Base-by-base conservation (phyloP, 2,329 filamentous ascomycete species). In the Colletotrichum salicis region DNA sequence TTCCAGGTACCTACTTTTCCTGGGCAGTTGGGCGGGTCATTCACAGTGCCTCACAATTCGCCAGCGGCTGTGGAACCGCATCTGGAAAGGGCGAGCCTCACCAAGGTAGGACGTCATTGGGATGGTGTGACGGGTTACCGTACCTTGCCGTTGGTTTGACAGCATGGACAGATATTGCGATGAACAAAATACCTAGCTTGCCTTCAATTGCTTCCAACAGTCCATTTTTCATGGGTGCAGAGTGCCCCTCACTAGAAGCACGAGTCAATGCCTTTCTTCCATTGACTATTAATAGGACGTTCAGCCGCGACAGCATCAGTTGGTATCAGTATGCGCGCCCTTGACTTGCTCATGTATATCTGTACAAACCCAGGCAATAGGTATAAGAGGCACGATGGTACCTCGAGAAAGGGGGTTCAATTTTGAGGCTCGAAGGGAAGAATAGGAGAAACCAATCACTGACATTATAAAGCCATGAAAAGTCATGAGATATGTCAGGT, bases 91-190 rank as follows among this genome's bases (percentile, higher is more conserved):
- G 31, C 62, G 55, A 61, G 55, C 19, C 12, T 62, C 15, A n/a
- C n/a, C 35, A 12, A n/a, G 22, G 10, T 27, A 62, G 64, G 58
- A 71, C 64, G 68, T 71, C 68, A 71, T 71, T 22, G 48, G 55
- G 45, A 59, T 65, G 22, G 13, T 19, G 22, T 10, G 15, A 48
- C n/a, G 31, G 33, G 7, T 10, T 11, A 41, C 37, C 3, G 41
- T 48, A 48, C 19, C 41, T 48, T n/a, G 4, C 41, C 19, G 37
- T 48, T n/a, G 41, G 15, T 48, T 48, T 15, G 19, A 10, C 19
- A 48, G 41, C 41, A 48, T n/a, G 41, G 19, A 48, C 41, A n/a
- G 41, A 48, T n/a, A 19, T 48, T 19, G 41, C 41, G 19, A 48
- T 22, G 8, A n/a, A n/a, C 19, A 48, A 48, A 4, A 48, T 41